Base-by-base conservation (phyloP, 2,329 filamentous ascomycete genomes). In the Hymenoscyphus occultus region DNA sequence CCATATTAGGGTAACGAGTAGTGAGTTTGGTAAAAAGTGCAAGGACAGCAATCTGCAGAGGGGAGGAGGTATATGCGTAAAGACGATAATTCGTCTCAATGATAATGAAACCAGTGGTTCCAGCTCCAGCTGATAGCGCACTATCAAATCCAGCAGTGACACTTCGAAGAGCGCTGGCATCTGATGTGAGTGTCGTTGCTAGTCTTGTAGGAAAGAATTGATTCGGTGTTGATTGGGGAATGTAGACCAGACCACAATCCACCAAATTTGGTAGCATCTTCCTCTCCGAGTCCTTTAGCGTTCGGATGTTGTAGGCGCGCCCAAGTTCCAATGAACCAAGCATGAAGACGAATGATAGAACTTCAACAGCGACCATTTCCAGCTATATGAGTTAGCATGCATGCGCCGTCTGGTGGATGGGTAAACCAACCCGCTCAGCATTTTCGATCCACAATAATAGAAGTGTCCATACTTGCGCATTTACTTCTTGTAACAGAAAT, bases 21-120 rank as follows among this genome's bases (percentile, higher is more conserved):
- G 89, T 90, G 63, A 99, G 88, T 66, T 90, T 90, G 60, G 90
- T 86, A 80, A 99, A 99, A 69, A 99, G 89, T 48, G 90, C 89
- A 57, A 99, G 88, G 66, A 99, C 92, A 62, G 93, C 92, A 69
- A 98, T 99, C 77, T 97, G 94, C 0, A 99, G 86, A 0, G 93
- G 92, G 0, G 93, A 97, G 40, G 90, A 90, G 6, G 96, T 98
- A 80, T 99, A 99, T 39, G 95, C 95, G 80, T 99, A 99, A 71
- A 99, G 81, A 32, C 95, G 91, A 80, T 97, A 98, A 79, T 99
- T 99, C 9, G 95, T 99, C 80, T 99, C 95, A 70, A 99, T 86
- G 73, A 99, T 93, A 75, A 99, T 92, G 80, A 92, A 95, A 68
- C 93, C 93, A 73, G 88, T 88, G 68, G 82, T 78, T 19, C 77